phyloP scores from a whole-genome alignment of 2,329 filamentous ascomycete species.

The Xylaria digitata region DNA sequence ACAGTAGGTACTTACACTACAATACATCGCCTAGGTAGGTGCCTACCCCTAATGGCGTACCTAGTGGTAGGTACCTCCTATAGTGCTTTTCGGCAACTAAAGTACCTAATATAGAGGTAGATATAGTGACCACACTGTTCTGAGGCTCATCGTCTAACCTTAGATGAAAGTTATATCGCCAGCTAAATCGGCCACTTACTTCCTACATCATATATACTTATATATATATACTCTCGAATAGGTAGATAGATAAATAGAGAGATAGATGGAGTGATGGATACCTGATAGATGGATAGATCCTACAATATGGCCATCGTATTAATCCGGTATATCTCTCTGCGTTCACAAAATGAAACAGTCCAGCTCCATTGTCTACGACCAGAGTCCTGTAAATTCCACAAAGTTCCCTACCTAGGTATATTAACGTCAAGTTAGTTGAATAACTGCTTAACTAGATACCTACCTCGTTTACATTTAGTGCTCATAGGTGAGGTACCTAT shows the following conservation, averaged over 20 bases:
- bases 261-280: too few species aligned
- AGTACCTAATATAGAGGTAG: too few species aligned
- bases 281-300: too few species aligned
- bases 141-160: too few species aligned
- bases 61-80: background rate
- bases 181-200: background rate
- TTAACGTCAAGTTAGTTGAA: background rate
- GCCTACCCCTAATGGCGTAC: too few species aligned
- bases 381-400: constrained; percentile 14
- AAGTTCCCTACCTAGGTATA: constrained; percentile 6
- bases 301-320: constrained; percentile 1
- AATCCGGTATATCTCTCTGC: background rate
- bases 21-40: background rate
- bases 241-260: background rate
- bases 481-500: too few species aligned
- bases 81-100: background rate
- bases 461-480: too few species aligned
- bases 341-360: background rate
- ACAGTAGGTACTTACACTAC: too few species aligned
- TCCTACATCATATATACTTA: too few species aligned
- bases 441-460: too few species aligned
- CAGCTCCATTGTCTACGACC: background rate
- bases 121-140: too few species aligned
- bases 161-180: background rate
- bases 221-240: too few species aligned